Conservation (phyloP, 163 green algal genomes). For the Volvox carteri region DNA sequence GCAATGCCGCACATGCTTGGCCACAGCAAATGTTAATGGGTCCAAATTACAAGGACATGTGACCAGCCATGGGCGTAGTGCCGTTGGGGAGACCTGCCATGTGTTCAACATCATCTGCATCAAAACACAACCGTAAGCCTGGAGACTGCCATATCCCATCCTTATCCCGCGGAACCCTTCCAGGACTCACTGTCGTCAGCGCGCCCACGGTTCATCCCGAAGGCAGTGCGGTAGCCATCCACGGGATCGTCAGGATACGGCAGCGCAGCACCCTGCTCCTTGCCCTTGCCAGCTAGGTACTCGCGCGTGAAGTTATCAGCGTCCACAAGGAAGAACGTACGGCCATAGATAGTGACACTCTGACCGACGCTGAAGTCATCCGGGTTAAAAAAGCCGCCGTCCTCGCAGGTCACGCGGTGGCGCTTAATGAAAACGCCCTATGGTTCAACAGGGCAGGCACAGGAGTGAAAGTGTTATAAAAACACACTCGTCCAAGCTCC, state of each 20-base stretch:
- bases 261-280: constrained; percentile 66
- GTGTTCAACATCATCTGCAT: too few species aligned
- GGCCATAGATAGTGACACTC: constrained; percentile 83
- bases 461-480: background rate
- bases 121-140: too few species aligned
- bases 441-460: background rate
- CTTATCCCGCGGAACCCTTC: too few species aligned
- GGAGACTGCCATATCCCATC: too few species aligned
- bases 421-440: constrained; percentile 90
- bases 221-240: constrained; percentile 72
- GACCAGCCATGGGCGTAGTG: too few species aligned
- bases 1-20: too few species aligned
- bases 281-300: constrained; percentile 62
- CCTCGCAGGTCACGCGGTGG: constrained; percentile 79
- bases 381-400: constrained; percentile 71
- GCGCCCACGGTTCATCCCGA: constrained; percentile 63
- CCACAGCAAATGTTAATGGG: too few species aligned
- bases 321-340: constrained; percentile 84
- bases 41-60: too few species aligned
- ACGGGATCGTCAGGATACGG: constrained; percentile 81
- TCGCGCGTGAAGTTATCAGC: constrained; percentile 87
- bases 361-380: constrained; percentile 83
- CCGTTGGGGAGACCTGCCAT: too few species aligned
- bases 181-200: constrained; percentile 56
- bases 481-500: too few species aligned